Percentiles rank a stretch among this genome's conserved stretches.
These are phyloP conservation scores for Sclerotinia minor DNA, from an alignment of 2,329 filamentous ascomycete genomes.

Conservation along the genomic window DNA sequence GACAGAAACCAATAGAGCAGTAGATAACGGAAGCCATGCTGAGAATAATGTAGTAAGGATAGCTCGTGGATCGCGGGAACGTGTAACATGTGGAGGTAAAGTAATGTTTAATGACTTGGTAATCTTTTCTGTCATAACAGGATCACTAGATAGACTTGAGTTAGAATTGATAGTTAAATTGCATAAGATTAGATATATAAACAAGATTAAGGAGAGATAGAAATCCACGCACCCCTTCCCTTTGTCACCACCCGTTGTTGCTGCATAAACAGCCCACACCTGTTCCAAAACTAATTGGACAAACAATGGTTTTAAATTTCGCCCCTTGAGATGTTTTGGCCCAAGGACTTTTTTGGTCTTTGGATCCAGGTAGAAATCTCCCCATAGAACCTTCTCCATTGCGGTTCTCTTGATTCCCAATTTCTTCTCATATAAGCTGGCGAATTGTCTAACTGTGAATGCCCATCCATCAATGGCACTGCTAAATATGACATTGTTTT, in stretches of 20 bases:
- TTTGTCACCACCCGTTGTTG: conserved; percentile 78
- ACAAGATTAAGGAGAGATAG: conserved; percentile 41
- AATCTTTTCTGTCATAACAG: conserved; percentile 84
- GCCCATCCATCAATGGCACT: conserved; percentile 99
- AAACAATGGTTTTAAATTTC: conserved; percentile 92
- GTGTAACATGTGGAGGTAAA: conserved; percentile 78
- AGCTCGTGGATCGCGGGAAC: conserved; percentile 79
- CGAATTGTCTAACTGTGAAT: conserved; percentile 94
- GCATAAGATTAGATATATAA: conserved; percentile 33
- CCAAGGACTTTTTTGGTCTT: conserved; percentile 94
- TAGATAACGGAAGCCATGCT: conserved; percentile 89
- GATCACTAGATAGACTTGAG: conserved; percentile 58
- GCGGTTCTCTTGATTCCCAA: conserved; percentile 86
- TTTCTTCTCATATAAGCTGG: conserved; percentile 92
- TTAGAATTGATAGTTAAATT: conserved; percentile 31
- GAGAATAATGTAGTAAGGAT: conserved; percentile 85
- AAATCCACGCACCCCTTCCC: conserved; percentile 69
- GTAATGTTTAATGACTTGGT: conserved; percentile 85
- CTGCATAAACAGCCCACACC: conserved; percentile 93
- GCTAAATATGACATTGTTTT: conserved; percentile 98
- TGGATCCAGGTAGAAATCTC: conserved; percentile 92
- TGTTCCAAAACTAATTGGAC: conserved; percentile 94
- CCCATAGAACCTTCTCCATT: conserved; percentile 94
- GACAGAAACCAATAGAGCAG: conserved; percentile 87
- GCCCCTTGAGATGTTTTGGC: conserved; percentile 88